These are phyloP conservation scores for Wallemia hederae DNA, from an alignment of 1,284 basidiomycete species.

Conservation along the genomic window DNA sequence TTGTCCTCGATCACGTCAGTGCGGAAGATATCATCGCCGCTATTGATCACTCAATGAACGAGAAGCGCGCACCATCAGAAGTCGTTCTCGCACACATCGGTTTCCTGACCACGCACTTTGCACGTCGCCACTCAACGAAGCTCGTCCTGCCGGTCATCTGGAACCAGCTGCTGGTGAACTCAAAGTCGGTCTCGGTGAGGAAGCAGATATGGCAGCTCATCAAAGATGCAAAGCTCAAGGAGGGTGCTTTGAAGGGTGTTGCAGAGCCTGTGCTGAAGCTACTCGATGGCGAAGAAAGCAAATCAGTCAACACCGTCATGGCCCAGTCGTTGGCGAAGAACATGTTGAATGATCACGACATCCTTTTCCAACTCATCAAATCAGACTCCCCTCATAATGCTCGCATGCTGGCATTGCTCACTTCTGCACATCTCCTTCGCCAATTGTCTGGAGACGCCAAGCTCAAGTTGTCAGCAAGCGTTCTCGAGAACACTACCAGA, in stretches of 20 bases:
- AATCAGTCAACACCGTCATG: background rate
- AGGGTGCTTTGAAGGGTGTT: background rate
- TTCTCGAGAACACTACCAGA: background rate
- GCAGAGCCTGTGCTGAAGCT: background rate
- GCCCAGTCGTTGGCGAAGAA: conserved; percentile 1
- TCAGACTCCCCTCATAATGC: background rate
- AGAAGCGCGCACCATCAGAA: background rate
- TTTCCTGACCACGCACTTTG: background rate
- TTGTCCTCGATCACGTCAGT: background rate
- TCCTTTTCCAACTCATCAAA: background rate
- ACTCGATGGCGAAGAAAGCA: conserved; percentile 4
- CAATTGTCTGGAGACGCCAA: background rate
- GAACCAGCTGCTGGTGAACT: background rate
- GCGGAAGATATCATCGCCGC: background rate
- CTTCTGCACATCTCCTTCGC: background rate
- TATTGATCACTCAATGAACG: background rate
- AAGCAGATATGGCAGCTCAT: conserved; percentile 4
- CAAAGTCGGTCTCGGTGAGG: background rate
- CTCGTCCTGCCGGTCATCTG: background rate
- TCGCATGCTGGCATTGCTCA: background rate
- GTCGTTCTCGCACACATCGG: background rate
- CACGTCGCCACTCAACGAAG: background rate
- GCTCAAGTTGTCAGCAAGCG: background rate
- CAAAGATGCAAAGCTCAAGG: conserved; percentile 3
- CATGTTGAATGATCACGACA: background rate